These are phyloP conservation scores for Cladosporium sp. DNA, from an alignment of 2,329 filamentous ascomycete genomes.

Conservation along the genomic window DNA sequence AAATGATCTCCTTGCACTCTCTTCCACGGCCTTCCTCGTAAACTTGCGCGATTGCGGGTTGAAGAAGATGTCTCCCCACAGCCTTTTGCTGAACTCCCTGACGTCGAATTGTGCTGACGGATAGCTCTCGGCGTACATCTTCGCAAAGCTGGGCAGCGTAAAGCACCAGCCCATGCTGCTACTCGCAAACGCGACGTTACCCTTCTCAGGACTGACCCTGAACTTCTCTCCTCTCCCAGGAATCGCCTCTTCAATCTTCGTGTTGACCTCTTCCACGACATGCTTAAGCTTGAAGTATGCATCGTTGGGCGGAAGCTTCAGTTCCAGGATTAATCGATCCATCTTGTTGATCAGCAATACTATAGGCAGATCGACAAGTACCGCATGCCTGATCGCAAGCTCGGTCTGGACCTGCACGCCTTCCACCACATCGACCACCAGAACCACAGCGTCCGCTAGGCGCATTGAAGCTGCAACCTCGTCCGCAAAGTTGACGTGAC, in stretches of 20 bases:
- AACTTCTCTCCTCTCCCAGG: slow-evolving; percentile 73
- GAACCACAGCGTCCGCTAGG: slow-evolving; percentile 81
- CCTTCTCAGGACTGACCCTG: slow-evolving; percentile 88
- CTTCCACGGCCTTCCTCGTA: slow-evolving; percentile 77
- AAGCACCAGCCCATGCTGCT: slow-evolving; percentile 96
- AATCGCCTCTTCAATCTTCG: slow-evolving; percentile 79
- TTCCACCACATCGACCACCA: slow-evolving; percentile 94
- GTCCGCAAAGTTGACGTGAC: slow-evolving; percentile 97
- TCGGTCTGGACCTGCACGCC: slow-evolving; percentile 99
- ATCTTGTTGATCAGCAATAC: slow-evolving; percentile 95
- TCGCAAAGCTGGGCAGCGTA: slow-evolving; percentile 85
- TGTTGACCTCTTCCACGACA: slow-evolving; percentile 97
- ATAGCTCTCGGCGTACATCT: slow-evolving; percentile 91
- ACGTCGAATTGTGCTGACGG: slow-evolving; percentile 54
- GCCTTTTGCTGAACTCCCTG: slow-evolving; percentile 71
- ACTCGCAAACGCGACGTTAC: slow-evolving; percentile 95
- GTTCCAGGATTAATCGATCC: slow-evolving; percentile 87
- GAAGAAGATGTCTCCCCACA: slow-evolving; percentile 97
- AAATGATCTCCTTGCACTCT: slow-evolving; percentile 76
- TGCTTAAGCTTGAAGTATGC: slow-evolving; percentile 99
- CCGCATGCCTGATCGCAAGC: slow-evolving; percentile 92
- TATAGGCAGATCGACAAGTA: slow-evolving; percentile 81
- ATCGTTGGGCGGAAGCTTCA: slow-evolving; percentile 88
- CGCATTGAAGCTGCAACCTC: slow-evolving; percentile 86
- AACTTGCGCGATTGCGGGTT: slow-evolving; percentile 88